Evolutionary conservation across 371 early-diverging fungal genomes (phyloP).

Genomic region (Fennellomyces sp.): DNA sequence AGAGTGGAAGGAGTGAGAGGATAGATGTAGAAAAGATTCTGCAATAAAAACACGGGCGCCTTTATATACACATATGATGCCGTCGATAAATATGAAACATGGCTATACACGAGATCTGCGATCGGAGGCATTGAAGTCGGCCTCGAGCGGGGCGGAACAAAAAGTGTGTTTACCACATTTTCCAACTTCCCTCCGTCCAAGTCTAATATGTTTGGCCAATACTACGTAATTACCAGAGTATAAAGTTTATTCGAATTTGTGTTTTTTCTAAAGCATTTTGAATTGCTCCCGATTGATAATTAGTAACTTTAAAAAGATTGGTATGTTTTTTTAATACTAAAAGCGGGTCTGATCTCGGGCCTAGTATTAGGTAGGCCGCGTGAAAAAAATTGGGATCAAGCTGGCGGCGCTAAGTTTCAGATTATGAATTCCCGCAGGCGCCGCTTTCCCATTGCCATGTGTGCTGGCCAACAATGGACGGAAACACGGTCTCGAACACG

Average conservation of each 20-base stretch:
- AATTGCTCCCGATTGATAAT: too few species aligned
- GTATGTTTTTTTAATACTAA: too few species aligned
- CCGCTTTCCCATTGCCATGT: too few species aligned
- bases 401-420: not conserved
- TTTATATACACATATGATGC: not conserved
- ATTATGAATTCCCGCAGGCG: not conserved
- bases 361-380: not conserved
- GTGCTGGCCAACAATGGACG: too few species aligned
- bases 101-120: not conserved
- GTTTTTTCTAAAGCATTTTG: not conserved
- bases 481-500: too few species aligned
- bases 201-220: too few species aligned
- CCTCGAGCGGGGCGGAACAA: too few species aligned
- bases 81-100: not conserved
- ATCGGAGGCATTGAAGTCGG: too few species aligned
- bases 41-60: not conserved
- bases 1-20: not conserved
- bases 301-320: too few species aligned
- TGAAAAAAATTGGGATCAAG: not conserved
- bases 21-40: not conserved
- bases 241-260: not conserved
- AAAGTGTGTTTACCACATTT: too few species aligned
- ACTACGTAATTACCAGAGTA: too few species aligned
- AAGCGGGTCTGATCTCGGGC: not conserved
- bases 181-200: too few species aligned